These are phyloP conservation scores for Corynascus novoguineensis DNA, from an alignment of 495 filamentous ascomycete species.

Conservation along the genomic window DNA sequence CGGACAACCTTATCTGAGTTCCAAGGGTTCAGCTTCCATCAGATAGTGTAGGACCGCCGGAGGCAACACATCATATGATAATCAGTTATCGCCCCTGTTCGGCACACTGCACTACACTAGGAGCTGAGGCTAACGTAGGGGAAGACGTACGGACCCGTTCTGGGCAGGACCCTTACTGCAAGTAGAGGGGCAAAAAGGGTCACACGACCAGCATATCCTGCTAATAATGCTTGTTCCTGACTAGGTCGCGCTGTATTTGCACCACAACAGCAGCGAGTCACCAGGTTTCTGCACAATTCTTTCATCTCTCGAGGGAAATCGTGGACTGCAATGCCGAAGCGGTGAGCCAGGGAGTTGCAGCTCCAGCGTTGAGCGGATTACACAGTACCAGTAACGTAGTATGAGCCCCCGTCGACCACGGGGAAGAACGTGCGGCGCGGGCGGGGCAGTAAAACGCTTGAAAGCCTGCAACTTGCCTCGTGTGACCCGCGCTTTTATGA, in stretches of 20 bases:
- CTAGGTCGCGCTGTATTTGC: neutral
- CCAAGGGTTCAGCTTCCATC: too few species aligned
- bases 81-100: neutral
- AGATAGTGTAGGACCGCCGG: too few species aligned
- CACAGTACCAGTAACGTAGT: neutral
- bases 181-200: neutral
- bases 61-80: too few species aligned
- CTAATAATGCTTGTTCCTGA: neutral
- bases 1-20: too few species aligned
- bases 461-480: neutral
- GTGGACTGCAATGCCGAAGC: neutral
- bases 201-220: slow-evolving; percentile 15
- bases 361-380: too few species aligned
- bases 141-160: neutral
- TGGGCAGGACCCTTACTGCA: neutral
- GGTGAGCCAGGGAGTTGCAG: neutral
- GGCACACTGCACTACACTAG: neutral
- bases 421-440: neutral
- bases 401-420: neutral
- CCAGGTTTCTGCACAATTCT: neutral
- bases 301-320: neutral
- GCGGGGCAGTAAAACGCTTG: too few species aligned
- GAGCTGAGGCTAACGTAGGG: neutral
- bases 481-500: neutral
- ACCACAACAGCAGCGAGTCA: slow-evolving; percentile 10